These are phyloP conservation scores for Xanthoconium stramineum DNA, from an alignment of 768 basidiomycete genomes.

Conservation along the genomic window DNA sequence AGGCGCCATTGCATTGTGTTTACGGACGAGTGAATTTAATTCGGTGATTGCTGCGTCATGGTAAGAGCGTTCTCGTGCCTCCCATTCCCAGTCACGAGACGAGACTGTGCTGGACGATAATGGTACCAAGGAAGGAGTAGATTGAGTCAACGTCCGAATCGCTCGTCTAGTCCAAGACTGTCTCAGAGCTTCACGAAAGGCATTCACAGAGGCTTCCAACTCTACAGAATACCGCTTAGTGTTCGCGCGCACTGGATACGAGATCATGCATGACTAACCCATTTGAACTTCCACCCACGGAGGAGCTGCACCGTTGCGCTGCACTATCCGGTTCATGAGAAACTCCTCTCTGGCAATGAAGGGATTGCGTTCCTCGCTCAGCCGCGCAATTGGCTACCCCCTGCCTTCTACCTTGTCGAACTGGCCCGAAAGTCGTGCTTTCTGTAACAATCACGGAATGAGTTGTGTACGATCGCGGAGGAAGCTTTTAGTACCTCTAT, in stretches of 20 bases:
- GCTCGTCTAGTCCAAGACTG: conserved; percentile 76
- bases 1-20: conserved; percentile 79
- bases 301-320: conserved; percentile 77
- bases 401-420: conserved; percentile 74
- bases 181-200: conserved; percentile 63
- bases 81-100: conserved; percentile 65
- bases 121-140: conserved; percentile 39
- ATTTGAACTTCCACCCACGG: conserved; percentile 84
- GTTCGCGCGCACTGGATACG: not conserved
- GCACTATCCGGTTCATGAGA: conserved; percentile 82
- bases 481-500: conserved; percentile 58
- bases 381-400: conserved; percentile 46
- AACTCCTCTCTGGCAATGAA: conserved; percentile 77
- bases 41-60: conserved; percentile 68
- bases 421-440: conserved; percentile 61
- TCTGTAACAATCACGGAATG: conserved; percentile 35
- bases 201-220: conserved; percentile 56
- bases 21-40: conserved; percentile 70
- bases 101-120: conserved; percentile 22
- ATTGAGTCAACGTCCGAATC: conserved; percentile 53
- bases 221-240: conserved; percentile 38
- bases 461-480: not conserved
- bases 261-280: not conserved
- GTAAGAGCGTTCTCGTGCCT: conserved; percentile 60
- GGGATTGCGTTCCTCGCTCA: conserved; percentile 51